Base-by-base conservation (phyloP, 768 basidiomycete species). In the Rhizopogon rudus region DNA sequence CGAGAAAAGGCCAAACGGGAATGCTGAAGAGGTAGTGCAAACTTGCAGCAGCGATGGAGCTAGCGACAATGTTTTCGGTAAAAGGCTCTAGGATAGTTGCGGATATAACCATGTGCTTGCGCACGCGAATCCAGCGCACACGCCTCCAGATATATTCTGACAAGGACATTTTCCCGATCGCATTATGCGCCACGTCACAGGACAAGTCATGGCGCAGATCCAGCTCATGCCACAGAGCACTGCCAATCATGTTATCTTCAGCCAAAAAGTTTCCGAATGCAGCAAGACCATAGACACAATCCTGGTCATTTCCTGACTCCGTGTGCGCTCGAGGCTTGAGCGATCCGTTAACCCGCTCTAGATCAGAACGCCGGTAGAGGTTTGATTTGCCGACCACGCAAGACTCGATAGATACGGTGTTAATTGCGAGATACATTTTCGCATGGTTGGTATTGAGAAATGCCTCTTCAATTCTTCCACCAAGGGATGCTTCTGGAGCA, bases 351-450 rank as follows among this genome's bases (percentile, higher is more conserved):
- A 93, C 78, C 28, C 80, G 79, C 54, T 92, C 86, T 48, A 98
- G 68, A 69, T 96, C 93, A 29, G 91, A 91, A 44, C 91, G 88
- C 44, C 92, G 86, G 71, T 94, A 98, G 48, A 99, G 67, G 68
- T 93, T 94, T 40, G 93, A 96, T 73, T 99, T 99, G 59, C 97
- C 97, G 56, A 97, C 87, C 5, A 98, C 93, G 64, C 97, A 99
- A 1, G 94, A 96, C 53, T 97, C 96, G 42, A 94, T 73, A 10
- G 89, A 91, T 44, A 89, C 74, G 0, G 88, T 81, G 72, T 96
- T 95, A 67, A 98, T 92, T 9, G 93, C 94, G 51, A 98, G 79
- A 64, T 98, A 98, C 90, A 98, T 94, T 72, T 95, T 98, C 25
- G 96, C 93, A 64, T 98, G 97, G 57, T 93, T 98, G 5, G 94